Evolutionary conservation across 164 flowering plant species (phyloP).

Genomic region (Euptelea pleiosperma): DNA sequence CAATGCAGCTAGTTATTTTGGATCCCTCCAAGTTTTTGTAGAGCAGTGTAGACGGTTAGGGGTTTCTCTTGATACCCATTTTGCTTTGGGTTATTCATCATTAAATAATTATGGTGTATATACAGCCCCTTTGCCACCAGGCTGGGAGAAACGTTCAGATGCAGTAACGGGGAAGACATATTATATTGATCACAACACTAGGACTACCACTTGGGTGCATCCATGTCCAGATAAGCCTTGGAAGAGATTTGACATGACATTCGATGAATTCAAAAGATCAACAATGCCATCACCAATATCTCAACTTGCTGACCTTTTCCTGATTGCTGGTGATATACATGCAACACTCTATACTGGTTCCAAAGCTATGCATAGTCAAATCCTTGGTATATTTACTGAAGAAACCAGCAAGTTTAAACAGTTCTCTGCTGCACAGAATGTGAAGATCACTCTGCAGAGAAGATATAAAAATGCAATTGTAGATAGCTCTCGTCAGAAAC

Average conservation of each 20-base stretch:
- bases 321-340: slow-evolving; percentile 94
- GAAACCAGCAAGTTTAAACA: slow-evolving; percentile 88
- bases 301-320: slow-evolving; percentile 83
- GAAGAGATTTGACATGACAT: slow-evolving; percentile 73
- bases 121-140: slow-evolving; percentile 92
- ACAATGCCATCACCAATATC: slow-evolving; percentile 80
- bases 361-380: slow-evolving; percentile 98
- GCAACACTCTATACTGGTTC: slow-evolving; percentile 99
- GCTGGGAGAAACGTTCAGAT: slow-evolving; percentile 97
- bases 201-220: slow-evolving; percentile 94
- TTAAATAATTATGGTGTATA: slow-evolving; percentile 57
- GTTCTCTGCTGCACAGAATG: slow-evolving; percentile 92
- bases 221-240: slow-evolving; percentile 92
- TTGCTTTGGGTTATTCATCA: slow-evolving; percentile 54
- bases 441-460: slow-evolving; percentile 88
- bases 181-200: slow-evolving; percentile 92
- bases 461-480: slow-evolving; percentile 87
- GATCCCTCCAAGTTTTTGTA: slow-evolving; percentile 85
- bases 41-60: slow-evolving; percentile 95
- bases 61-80: slow-evolving; percentile 78
- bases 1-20: slow-evolving; percentile 98
- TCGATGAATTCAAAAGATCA: slow-evolving; percentile 91
- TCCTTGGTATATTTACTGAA: slow-evolving; percentile 87
- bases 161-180: slow-evolving; percentile 91
- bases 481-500: slow-evolving; percentile 97